Conservation (phyloP, 2,329 filamentous ascomycete genomes). For the Neonectria neomacrospora region DNA sequence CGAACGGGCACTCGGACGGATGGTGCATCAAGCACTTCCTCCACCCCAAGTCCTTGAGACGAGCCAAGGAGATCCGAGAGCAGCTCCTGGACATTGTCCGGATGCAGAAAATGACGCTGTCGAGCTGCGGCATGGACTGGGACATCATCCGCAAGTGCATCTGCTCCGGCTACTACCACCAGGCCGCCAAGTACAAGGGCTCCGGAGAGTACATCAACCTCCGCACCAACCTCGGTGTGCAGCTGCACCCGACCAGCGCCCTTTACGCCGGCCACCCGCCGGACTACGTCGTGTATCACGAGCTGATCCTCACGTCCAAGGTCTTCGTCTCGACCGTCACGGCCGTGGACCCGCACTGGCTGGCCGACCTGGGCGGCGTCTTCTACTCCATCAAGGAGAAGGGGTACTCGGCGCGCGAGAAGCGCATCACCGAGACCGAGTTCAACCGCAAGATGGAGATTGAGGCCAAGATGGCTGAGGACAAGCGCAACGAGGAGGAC, state of each 20-base stretch:
- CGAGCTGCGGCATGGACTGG: slow-evolving; percentile 95
- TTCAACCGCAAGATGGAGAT: slow-evolving; percentile 95
- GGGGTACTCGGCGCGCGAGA: slow-evolving; percentile 88
- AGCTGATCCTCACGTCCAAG: slow-evolving; percentile 94
- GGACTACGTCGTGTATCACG: slow-evolving; percentile 98
- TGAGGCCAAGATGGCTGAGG: slow-evolving; percentile 89
- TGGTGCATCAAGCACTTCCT: slow-evolving; percentile 96
- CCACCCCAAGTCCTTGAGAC: slow-evolving; percentile 91
- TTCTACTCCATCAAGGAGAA: slow-evolving; percentile 99
- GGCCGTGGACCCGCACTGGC: slow-evolving; percentile 94
- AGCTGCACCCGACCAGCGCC: slow-evolving; percentile 92
- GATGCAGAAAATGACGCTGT: slow-evolving; percentile 88
- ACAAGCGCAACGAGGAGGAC: slow-evolving; percentile 76
- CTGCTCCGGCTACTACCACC: slow-evolving; percentile 97
- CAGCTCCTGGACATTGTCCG: slow-evolving; percentile 95
- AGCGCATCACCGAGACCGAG: slow-evolving; percentile 87
- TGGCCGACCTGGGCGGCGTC: slow-evolving; percentile 94
- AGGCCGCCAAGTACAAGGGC: slow-evolving; percentile 94
- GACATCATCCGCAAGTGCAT: slow-evolving; percentile 96
- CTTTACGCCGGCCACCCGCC: slow-evolving; percentile 95
- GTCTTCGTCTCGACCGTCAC: slow-evolving; percentile 99
- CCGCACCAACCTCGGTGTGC: slow-evolving; percentile 91
- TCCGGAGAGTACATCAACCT: slow-evolving; percentile 98
- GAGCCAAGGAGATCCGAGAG: slow-evolving; percentile 93
- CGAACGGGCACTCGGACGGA: slow-evolving; percentile 87